These are phyloP conservation scores for Colletotrichum siamense DNA, from an alignment of 2,329 filamentous ascomycete genomes.

Conservation along the genomic window DNA sequence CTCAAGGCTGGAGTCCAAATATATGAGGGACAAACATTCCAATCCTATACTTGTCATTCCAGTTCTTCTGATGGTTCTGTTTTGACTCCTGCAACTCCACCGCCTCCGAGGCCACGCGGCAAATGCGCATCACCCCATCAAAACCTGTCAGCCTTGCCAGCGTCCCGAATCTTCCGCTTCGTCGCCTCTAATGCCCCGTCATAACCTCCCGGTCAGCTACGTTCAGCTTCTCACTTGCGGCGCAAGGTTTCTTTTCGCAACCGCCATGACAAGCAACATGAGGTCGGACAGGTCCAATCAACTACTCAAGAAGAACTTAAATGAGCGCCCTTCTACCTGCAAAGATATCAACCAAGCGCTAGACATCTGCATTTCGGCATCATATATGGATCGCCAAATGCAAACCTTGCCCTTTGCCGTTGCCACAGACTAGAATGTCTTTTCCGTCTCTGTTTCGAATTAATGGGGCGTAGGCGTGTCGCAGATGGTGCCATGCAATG, in stretches of 20 bases:
- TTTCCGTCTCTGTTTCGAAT: background rate
- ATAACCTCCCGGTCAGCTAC: background rate
- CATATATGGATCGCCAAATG: background rate
- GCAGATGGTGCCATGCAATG: too few species aligned
- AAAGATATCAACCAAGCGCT: background rate
- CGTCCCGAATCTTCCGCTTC: background rate
- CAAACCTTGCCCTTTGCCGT: background rate
- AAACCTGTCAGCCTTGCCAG: background rate
- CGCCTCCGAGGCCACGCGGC: background rate
- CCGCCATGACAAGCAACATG: background rate
- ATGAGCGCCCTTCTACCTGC: background rate
- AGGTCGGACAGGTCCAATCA: background rate
- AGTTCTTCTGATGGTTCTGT: background rate
- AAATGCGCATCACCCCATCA: background rate
- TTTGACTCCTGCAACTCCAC: background rate
- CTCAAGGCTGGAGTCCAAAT: background rate
- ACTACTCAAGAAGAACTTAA: background rate
- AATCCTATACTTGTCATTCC: background rate
- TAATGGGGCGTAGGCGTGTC: background rate
- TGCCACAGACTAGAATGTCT: background rate
- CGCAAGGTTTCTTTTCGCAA: background rate
- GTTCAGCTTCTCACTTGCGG: background rate
- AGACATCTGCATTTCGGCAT: background rate
- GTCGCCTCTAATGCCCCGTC: too few species aligned
- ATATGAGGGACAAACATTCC: background rate